Conservation (phyloP, 2,329 filamentous ascomycete genomes). For the Pseudonectria foliicola region DNA sequence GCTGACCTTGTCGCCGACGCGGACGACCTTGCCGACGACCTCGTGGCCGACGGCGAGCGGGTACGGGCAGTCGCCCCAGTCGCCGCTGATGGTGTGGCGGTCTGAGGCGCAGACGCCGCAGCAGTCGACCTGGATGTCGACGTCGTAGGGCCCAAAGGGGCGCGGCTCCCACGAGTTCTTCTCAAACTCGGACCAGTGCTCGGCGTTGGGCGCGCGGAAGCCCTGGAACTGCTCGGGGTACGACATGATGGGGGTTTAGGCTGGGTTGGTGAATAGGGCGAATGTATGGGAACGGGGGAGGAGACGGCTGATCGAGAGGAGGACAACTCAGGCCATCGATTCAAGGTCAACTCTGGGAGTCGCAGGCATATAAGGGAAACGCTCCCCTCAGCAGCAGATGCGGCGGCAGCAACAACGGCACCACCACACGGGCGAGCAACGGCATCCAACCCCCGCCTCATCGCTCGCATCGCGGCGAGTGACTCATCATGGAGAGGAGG, state of each 20-base stretch:
- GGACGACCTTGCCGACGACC: constrained; percentile 62
- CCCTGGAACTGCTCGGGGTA: constrained; percentile 54
- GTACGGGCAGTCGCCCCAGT: constrained; percentile 57
- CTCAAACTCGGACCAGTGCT: constrained; percentile 52
- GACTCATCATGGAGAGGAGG: too few relatives aligned
- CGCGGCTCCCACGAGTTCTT: constrained; percentile 76
- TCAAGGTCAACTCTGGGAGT: too few relatives aligned
- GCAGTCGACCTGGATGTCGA: constrained; percentile 80
- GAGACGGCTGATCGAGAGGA: not conserved
- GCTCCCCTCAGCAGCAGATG: not conserved
- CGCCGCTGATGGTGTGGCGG: constrained; percentile 62
- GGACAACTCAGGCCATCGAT: not conserved
- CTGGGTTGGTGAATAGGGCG: not conserved
- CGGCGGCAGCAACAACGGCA: not conserved
- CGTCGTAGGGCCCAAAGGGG: constrained; percentile 78
- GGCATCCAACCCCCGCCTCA: too few relatives aligned
- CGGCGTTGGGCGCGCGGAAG: constrained; percentile 50
- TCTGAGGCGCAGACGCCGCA: constrained; percentile 72
- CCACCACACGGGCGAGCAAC: not conserved
- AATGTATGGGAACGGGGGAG: not conserved
- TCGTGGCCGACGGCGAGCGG: constrained; percentile 66
- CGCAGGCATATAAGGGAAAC: too few relatives aligned
- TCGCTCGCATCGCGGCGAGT: too few relatives aligned
- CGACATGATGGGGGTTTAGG: constrained; percentile 32
- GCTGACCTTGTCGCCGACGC: constrained; percentile 48